Conservation (phyloP, 202 grass and related monocot species). For the Setaria viridis region DNA sequence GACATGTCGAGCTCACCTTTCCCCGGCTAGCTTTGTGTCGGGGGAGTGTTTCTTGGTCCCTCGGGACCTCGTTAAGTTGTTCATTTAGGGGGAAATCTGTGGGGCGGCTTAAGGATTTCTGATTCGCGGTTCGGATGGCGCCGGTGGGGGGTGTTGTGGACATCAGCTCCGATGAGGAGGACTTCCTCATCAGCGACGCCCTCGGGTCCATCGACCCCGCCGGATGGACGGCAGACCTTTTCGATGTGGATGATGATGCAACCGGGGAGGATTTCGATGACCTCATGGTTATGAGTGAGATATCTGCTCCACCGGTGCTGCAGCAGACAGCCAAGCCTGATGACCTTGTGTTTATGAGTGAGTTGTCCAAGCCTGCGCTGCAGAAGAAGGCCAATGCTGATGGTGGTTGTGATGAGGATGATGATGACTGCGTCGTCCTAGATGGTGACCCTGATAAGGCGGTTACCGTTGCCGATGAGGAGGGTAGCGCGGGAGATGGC, state of each 20-base stretch:
- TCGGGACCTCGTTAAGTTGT: neutral
- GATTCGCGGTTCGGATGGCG: slow-evolving; percentile 50
- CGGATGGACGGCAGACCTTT: slow-evolving; percentile 45
- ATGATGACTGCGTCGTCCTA: slow-evolving; percentile 81
- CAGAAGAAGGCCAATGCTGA: slow-evolving; percentile 48
- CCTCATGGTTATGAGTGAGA: slow-evolving; percentile 63
- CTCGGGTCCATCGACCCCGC: neutral
- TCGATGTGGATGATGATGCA: slow-evolving; percentile 30
- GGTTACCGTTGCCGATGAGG: slow-evolving; percentile 35
- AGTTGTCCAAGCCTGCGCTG: slow-evolving; percentile 25
- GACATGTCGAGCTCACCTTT: slow-evolving; percentile 42
- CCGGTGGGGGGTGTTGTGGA: slow-evolving; percentile 61
- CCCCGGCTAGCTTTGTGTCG: slow-evolving; percentile 14
- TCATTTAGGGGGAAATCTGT: slow-evolving; percentile 2
- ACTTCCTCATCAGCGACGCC: slow-evolving; percentile 1
- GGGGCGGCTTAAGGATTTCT: slow-evolving; percentile 11
- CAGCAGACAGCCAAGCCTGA: slow-evolving; percentile 27
- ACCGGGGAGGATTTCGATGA: slow-evolving; percentile 57
- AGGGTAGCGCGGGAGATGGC: slow-evolving; percentile 37
- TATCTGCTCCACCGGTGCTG: slow-evolving; percentile 42
- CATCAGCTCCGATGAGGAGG: slow-evolving; percentile 98
- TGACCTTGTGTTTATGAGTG: slow-evolving; percentile 65
- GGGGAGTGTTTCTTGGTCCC: slow-evolving; percentile 36
- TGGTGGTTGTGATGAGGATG: slow-evolving; percentile 28
- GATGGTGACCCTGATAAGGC: slow-evolving; percentile 73